These are phyloP conservation scores for Cucurbita pepo DNA, from an alignment of 306 rosid species.

Conservation along the genomic window DNA sequence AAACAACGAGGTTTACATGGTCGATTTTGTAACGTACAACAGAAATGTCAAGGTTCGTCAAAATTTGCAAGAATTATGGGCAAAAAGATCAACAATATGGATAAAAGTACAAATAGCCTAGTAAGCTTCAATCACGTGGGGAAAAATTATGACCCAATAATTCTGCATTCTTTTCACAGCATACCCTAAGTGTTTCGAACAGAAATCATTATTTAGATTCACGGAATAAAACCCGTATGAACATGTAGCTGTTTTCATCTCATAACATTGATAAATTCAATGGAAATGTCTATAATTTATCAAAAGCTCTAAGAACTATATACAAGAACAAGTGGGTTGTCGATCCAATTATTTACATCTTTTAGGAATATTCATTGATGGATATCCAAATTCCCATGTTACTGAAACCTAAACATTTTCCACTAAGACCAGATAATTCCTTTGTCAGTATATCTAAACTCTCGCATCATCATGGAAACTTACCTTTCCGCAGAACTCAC, in stretches of 20 bases:
- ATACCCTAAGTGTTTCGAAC: not conserved
- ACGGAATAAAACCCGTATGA: not conserved
- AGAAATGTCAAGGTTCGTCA: not conserved
- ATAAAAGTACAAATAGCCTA: not conserved
- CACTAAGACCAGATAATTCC: not conserved
- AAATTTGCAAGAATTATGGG: not conserved
- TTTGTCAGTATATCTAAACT: too few relatives aligned
- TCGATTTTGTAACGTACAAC: not conserved
- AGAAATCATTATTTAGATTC: not conserved
- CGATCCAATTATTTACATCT: not conserved
- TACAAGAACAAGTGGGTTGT: too few relatives aligned
- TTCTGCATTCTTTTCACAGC: not conserved
- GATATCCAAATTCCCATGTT: not conserved
- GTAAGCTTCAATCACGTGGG: too few relatives aligned
- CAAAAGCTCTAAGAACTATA: not conserved
- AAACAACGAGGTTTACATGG: not conserved
- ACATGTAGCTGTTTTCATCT: not conserved
- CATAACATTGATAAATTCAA: not conserved
- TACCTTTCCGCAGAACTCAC: conserved; percentile 85
- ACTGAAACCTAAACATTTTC: not conserved
- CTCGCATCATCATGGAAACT: not conserved
- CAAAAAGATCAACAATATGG: not conserved
- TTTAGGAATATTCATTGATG: not conserved
- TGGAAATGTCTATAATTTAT: not conserved
- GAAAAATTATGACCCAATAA: not conserved